These are phyloP conservation scores for Deuterostichococcus epilithicus DNA, from an alignment of 139 green algal species.

Conservation along the genomic window DNA sequence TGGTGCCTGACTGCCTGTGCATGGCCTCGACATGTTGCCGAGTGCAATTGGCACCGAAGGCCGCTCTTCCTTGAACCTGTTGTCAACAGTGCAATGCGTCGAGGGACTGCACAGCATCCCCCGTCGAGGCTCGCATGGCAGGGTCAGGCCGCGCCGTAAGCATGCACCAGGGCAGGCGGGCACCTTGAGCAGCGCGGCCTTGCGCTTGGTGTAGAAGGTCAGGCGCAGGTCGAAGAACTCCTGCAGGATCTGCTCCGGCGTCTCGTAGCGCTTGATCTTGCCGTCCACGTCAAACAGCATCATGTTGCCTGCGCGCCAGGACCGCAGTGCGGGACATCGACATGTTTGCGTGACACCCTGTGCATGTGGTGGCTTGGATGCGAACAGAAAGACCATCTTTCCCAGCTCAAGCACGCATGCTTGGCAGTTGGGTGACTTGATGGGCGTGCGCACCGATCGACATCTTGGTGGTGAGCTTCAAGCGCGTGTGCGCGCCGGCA, in stretches of 20 bases:
- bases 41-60: too few relatives aligned
- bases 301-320: slow-evolving; percentile 86
- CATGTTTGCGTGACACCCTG: too few relatives aligned
- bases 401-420: neutral
- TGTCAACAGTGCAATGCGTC: neutral
- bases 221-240: slow-evolving; percentile 91
- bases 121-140: too few relatives aligned
- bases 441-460: slow-evolving; percentile 7
- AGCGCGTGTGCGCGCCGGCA: neutral
- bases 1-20: too few relatives aligned
- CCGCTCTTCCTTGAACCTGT: too few relatives aligned
- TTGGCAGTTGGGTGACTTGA: neutral
- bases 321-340: neutral
- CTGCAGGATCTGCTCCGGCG: slow-evolving; percentile 80
- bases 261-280: slow-evolving; percentile 86
- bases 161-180: neutral
- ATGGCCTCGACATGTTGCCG: too few relatives aligned
- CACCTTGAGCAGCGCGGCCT: slow-evolving; percentile 54
- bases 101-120: neutral
- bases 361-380: neutral
- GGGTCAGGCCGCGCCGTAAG: too few relatives aligned
- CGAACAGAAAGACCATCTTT: neutral
- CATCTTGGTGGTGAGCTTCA: slow-evolving; percentile 15
- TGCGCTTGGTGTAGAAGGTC: slow-evolving; percentile 79
- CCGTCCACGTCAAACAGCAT: slow-evolving; percentile 91